Percentiles rank a stretch among this genome's conserved stretches.
These are phyloP conservation scores for Lactifluus hygrophoroides DNA, from an alignment of 768 basidiomycete species.

Conservation along the genomic window DNA sequence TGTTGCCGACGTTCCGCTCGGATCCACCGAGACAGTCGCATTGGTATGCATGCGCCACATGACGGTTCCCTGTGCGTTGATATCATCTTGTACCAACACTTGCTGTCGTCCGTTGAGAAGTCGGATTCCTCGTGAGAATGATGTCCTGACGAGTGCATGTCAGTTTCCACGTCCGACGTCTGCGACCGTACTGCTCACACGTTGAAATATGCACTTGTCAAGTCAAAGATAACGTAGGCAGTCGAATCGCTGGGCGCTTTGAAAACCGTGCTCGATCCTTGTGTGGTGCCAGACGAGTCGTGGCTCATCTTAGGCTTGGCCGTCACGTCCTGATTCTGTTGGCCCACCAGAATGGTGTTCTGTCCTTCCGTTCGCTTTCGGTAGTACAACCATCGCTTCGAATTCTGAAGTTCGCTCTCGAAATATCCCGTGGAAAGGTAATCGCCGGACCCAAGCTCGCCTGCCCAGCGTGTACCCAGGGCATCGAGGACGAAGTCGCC, in stretches of 20 bases:
- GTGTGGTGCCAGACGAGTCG: conserved; percentile 46
- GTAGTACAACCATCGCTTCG: conserved; percentile 84
- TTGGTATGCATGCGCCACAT: conserved; percentile 97
- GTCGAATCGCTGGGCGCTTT: conserved; percentile 55
- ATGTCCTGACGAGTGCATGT: conserved; percentile 36
- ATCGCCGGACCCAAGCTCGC: conserved; percentile 86
- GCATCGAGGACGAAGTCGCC: conserved; percentile 97
- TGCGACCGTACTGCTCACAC: conserved; percentile 40
- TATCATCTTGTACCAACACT: conserved; percentile 90
- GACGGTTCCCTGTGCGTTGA: conserved; percentile 47
- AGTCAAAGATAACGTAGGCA: conserved; percentile 73
- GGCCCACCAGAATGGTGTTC: conserved; percentile 79
- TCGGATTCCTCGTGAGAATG: conserved; percentile 79
- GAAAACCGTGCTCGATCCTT: conserved; percentile 81
- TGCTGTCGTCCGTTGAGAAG: conserved; percentile 76
- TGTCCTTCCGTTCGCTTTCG: conserved; percentile 96
- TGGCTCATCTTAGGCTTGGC: conserved; percentile 50
- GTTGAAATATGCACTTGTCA: conserved; percentile 66
- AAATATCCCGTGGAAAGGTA: conserved; percentile 79
- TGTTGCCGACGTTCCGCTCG: conserved; percentile 59
- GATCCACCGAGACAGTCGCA: conserved; percentile 57
- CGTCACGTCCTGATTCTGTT: conserved; percentile 71
- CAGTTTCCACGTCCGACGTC: conserved; percentile 3
- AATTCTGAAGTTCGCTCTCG: conserved; percentile 55
- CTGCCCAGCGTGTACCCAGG: conserved; percentile 88